Evolutionary conservation across 2,329 filamentous ascomycete species (phyloP).

Genomic region (Hortaea sp.): DNA sequence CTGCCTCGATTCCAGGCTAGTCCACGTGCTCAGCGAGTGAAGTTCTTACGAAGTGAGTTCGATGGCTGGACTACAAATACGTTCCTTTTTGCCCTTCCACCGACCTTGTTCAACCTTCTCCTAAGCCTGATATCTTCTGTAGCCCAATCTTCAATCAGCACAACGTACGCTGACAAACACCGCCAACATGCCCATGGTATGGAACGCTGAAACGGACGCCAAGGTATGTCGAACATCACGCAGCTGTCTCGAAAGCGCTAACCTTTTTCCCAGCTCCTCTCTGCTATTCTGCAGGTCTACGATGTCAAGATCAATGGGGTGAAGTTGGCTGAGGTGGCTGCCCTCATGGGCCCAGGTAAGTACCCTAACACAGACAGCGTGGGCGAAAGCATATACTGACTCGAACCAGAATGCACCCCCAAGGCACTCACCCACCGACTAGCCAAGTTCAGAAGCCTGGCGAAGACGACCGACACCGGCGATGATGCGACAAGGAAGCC

Average conservation of each 20-base stretch:
- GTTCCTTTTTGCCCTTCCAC: too few species aligned
- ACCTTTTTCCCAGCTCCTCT: conserved; percentile 15
- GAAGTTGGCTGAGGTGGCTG: conserved; percentile 16
- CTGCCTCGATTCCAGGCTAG: too few species aligned
- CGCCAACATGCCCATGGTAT: conserved; percentile 22
- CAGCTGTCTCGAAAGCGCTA: neutral
- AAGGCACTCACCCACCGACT: conserved; percentile 25
- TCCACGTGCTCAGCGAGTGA: too few species aligned
- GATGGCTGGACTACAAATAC: too few species aligned
- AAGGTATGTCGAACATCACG: conserved; percentile 12
- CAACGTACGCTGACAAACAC: neutral
- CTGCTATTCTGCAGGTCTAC: conserved; percentile 18
- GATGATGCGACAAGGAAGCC: neutral
- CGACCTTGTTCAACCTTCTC: neutral
- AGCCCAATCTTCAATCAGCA: neutral
- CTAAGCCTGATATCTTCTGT: neutral
- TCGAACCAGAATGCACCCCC: conserved; percentile 18
- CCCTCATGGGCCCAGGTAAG: conserved; percentile 16
- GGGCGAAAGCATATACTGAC: neutral
- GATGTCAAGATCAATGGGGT: conserved; percentile 18
- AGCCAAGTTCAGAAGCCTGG: conserved; percentile 13
- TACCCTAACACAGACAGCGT: neutral
- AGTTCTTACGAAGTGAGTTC: too few species aligned
- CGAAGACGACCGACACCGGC: neutral
- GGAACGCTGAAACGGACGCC: conserved; percentile 21